phyloP scores from a whole-genome alignment of 2,329 filamentous ascomycete species.

The Aspergillus nomiae region DNA sequence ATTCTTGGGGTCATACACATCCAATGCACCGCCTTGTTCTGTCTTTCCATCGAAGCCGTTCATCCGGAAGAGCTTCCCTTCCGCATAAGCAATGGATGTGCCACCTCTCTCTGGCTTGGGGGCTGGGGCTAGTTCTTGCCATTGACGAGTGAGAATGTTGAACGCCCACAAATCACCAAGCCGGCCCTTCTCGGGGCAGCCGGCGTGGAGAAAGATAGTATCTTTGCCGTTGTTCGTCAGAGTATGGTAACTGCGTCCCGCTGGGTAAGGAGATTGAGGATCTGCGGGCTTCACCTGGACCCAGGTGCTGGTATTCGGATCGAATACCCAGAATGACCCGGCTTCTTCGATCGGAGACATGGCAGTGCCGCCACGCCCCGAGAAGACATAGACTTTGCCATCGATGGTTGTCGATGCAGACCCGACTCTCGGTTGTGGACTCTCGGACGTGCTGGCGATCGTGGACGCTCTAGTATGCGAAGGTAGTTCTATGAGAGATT shows the following conservation, averaged over 20 bases:
- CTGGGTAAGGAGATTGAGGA: conserved; percentile 53
- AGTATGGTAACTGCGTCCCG: conserved; percentile 71
- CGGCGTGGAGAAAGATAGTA: conserved; percentile 75
- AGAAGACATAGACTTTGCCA: conserved; percentile 76
- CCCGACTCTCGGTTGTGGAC: conserved; percentile 69
- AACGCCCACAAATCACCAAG: conserved; percentile 79
- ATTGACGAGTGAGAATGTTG: conserved; percentile 63
- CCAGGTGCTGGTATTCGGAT: conserved; percentile 68
- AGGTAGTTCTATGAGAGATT: neutral
- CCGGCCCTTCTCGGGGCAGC: conserved; percentile 65
- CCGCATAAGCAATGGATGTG: conserved; percentile 65
- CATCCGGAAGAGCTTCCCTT: conserved; percentile 72
- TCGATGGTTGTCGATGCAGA: conserved; percentile 70
- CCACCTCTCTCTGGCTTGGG: conserved; percentile 69
- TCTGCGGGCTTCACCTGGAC: conserved; percentile 60
- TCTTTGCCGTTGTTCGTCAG: conserved; percentile 64
- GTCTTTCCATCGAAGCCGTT: conserved; percentile 74
- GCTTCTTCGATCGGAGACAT: conserved; percentile 73
- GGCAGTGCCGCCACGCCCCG: conserved; percentile 70
- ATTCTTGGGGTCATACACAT: conserved; percentile 54
- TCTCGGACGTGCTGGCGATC: conserved; percentile 29
- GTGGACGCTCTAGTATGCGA: conserved; percentile 4
- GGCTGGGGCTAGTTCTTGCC: conserved; percentile 68
- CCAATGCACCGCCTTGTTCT: conserved; percentile 71
- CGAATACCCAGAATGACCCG: conserved; percentile 75